phyloP scores from a whole-genome alignment of 1,139 yeast species.

The Lizanozyma gosingica region DNA sequence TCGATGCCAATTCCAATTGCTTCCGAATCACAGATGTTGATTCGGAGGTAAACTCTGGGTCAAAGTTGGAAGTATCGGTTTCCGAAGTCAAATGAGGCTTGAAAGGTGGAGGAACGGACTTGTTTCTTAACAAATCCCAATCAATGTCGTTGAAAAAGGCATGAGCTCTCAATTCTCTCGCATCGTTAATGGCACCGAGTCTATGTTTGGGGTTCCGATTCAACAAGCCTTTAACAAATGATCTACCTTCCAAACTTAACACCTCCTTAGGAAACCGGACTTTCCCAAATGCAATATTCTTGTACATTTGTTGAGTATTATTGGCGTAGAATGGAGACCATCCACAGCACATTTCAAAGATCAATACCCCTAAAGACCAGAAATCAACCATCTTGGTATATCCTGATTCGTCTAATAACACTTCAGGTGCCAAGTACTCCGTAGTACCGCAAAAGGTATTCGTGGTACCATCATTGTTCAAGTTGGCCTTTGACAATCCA shows the following conservation, averaged over 20 bases:
- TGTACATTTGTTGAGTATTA: slow-evolving; percentile 96
- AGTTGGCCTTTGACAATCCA: slow-evolving; percentile 89
- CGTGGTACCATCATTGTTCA: slow-evolving; percentile 82
- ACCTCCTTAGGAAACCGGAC: slow-evolving; percentile 96
- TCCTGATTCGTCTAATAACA: slow-evolving; percentile 72
- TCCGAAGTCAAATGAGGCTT: slow-evolving; percentile 88
- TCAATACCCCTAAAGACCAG: slow-evolving; percentile 76
- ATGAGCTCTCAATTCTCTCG: slow-evolving; percentile 84
- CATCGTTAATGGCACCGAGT: slow-evolving; percentile 84
- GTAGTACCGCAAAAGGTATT: slow-evolving; percentile 98
- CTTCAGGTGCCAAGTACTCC: slow-evolving; percentile 80
- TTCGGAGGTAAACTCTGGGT: slow-evolving; percentile 92
- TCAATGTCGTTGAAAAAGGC: slow-evolving; percentile 85
- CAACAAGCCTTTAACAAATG: slow-evolving; percentile 87
- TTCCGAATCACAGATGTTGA: slow-evolving; percentile 73
- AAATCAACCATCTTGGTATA: slow-evolving; percentile 83
- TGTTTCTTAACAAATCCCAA: slow-evolving; percentile 71
- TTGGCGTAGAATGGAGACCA: slow-evolving; percentile 99
- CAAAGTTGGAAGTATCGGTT: slow-evolving; percentile 91
- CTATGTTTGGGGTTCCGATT: slow-evolving; percentile 95
- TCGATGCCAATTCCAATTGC: slow-evolving; percentile 56
- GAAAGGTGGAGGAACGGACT: slow-evolving; percentile 94
- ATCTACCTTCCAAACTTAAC: slow-evolving; percentile 81
- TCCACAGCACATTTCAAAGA: slow-evolving; percentile 92
- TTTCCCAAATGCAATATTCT: slow-evolving; percentile 95